phyloP scores from a whole-genome alignment of 129 eudicot genomes.

The Artemisia tridentata region DNA sequence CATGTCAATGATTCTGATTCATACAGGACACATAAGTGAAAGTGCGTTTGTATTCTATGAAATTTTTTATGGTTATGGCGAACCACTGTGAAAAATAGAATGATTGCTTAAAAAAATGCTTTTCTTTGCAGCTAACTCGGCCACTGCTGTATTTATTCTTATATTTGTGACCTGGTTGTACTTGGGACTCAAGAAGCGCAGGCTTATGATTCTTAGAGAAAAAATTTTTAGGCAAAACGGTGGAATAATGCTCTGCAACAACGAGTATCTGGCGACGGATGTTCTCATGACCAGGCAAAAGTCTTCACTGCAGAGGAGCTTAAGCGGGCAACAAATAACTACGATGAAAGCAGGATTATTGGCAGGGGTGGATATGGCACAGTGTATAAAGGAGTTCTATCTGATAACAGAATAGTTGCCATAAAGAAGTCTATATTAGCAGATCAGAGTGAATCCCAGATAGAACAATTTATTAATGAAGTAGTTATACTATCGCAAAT shows the following conservation, averaged over 20 bases:
- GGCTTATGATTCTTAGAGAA: slow-evolving; percentile 13
- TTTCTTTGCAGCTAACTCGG: slow-evolving; percentile 18
- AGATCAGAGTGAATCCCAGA: slow-evolving; percentile 21
- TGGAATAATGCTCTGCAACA: slow-evolving; percentile 45
- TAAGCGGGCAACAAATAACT: slow-evolving; percentile 42
- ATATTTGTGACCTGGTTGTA: slow-evolving; percentile 22
- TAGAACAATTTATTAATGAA: slow-evolving; percentile 54
- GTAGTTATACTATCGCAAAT: slow-evolving; percentile 37
- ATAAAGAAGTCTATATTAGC: slow-evolving; percentile 35
- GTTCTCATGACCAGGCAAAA: slow-evolving; percentile 25
- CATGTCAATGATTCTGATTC: too few species aligned
- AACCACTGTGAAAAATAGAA: too few species aligned
- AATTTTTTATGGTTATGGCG: too few species aligned
- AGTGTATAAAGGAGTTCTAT: slow-evolving; percentile 44
- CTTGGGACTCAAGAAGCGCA: slow-evolving; percentile 30
- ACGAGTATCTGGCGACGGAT: slow-evolving; percentile 14
- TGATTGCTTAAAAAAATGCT: not conserved
- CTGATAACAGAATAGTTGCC: slow-evolving; percentile 37
- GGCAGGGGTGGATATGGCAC: slow-evolving; percentile 50
- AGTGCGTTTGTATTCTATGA: too few species aligned
- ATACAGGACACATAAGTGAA: too few species aligned
- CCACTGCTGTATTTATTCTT: slow-evolving; percentile 12
- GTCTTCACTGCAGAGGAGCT: slow-evolving; percentile 37
- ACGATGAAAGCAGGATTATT: slow-evolving; percentile 34
- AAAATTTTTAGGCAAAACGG: slow-evolving; percentile 47